Evolutionary conservation across 1,139 yeast species (phyloP), one percentile per base, ranked within the genome.

Genomic region (Taphrina confusa): DNA sequence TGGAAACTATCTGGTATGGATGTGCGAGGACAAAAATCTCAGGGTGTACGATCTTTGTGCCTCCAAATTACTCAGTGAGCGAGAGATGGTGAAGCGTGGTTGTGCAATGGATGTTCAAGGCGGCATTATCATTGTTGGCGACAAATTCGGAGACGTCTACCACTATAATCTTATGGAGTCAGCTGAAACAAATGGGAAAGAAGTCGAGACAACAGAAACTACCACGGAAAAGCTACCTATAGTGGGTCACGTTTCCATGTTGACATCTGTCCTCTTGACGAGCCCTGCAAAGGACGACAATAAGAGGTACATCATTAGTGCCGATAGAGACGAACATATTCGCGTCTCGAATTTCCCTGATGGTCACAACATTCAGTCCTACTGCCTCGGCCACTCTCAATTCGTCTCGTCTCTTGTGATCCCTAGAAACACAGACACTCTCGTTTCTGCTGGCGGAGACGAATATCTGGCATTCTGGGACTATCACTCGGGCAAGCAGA

Each of bases 311-410:
- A 72, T 91, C 22, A 77, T 92, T 62, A 85, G 95, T 1, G 84
- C 92, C 40, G 99, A 94, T 72, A 81, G 98, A 73, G 99, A 94
- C 72, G 99, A 94, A 72, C 99, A 94, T 71, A 87, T 94, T 65
- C 80, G 95, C 68, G 80, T 94, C n/a, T 82, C 96, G 2, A 80
- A 83, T 65, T 90, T 80, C 67, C 97, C 97, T 1, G 79, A 85
- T 65, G 77, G 92, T 2, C 87, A 76, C 68, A 82, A 90, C 22
- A 83, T 92, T 50, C 87, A 88, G 65, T 81, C 83, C 67, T 90
- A 89, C 83, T 76, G 91, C 62, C 89, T 89, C 71, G 97, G 96
- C 2, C 97, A 92, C 71, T 77, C 77, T 47, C 88, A 90, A 71
- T 94, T 54, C 22, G 64, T 83, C 95, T 2, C 75, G 80, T 4